These are phyloP conservation scores for Trichopus zeylanicus DNA, from an alignment of 116 monocot genomes.

Conservation along the genomic window DNA sequence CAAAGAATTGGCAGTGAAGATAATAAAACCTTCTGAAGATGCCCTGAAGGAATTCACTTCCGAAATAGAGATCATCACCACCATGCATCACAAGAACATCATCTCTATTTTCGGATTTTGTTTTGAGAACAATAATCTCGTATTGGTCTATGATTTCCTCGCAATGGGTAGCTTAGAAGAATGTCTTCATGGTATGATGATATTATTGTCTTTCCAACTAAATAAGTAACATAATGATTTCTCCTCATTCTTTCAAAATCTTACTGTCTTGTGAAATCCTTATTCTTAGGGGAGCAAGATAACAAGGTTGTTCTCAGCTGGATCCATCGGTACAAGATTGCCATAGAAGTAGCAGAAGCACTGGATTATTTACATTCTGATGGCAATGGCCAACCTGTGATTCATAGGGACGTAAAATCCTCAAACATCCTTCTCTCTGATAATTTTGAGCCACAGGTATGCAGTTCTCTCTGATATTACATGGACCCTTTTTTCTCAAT, in stretches of 20 bases:
- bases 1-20: slow-evolving; percentile 10
- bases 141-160: slow-evolving; percentile 15
- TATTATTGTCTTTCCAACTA: neutral
- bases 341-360: slow-evolving; percentile 8
- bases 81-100: slow-evolving; percentile 9
- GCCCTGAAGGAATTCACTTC: slow-evolving; percentile 4
- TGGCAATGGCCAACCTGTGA: slow-evolving; percentile 3
- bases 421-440: slow-evolving; percentile 26
- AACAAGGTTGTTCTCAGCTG: slow-evolving; percentile 3
- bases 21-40: slow-evolving; percentile 7
- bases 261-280: neutral
- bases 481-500: neutral
- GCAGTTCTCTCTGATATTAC: neutral
- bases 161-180: slow-evolving; percentile 8
- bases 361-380: slow-evolving; percentile 9
- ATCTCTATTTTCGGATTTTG: slow-evolving; percentile 10
- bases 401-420: slow-evolving; percentile 18
- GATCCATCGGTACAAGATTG: slow-evolving; percentile 5
- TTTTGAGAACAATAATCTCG: slow-evolving; percentile 9
- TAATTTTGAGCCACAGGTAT: slow-evolving; percentile 40
- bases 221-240: neutral
- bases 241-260: neutral
- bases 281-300: neutral
- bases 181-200: slow-evolving; percentile 4
- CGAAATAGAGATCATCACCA: slow-evolving; percentile 8